phyloP scores from a whole-genome alignment of 2,329 filamentous ascomycete species.

The Hypoxylon sp. region DNA sequence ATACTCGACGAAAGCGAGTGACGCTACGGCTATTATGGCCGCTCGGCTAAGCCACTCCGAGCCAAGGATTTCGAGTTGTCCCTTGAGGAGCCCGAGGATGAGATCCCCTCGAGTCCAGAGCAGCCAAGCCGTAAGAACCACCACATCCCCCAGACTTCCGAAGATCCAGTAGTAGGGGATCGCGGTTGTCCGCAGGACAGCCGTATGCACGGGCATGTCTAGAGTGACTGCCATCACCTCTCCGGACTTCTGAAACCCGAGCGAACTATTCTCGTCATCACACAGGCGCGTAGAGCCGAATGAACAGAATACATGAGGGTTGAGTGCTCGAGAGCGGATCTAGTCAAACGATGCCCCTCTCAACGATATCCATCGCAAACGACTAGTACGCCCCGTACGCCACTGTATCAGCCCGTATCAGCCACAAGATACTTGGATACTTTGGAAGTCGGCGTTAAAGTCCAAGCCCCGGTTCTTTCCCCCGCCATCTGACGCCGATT shows the following conservation, averaged over 20 bases:
- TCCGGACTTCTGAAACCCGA: not conserved
- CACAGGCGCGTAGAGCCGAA: not conserved
- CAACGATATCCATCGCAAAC: not conserved
- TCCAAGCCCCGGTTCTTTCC: not conserved
- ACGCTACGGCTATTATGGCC: conserved; percentile 3
- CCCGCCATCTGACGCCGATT: conserved; percentile 38
- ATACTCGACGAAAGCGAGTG: conserved; percentile 3
- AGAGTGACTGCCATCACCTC: conserved; percentile 14
- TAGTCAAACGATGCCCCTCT: too few relatives aligned
- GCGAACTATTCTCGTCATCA: conserved; percentile 4
- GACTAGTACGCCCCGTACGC: too few relatives aligned
- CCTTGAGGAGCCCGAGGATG: conserved; percentile 8
- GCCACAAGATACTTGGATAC: not conserved
- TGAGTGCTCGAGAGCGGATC: too few relatives aligned
- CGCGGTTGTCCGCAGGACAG: conserved; percentile 22
- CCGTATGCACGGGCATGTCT: conserved; percentile 18
- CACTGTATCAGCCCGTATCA: conserved; percentile 2
- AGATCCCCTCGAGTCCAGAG: conserved; percentile 17
- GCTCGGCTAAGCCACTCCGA: conserved; percentile 5
- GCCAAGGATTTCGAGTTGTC: conserved; percentile 7
- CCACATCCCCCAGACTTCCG: conserved; percentile 30
- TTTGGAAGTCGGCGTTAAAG: too few relatives aligned
- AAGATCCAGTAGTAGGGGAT: conserved; percentile 31
- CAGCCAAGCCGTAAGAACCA: conserved; percentile 23
- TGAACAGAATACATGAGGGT: not conserved